These are phyloP conservation scores for Pseudogymnoascus sp. DNA, from an alignment of 2,329 filamentous ascomycete species.

Conservation along the genomic window DNA sequence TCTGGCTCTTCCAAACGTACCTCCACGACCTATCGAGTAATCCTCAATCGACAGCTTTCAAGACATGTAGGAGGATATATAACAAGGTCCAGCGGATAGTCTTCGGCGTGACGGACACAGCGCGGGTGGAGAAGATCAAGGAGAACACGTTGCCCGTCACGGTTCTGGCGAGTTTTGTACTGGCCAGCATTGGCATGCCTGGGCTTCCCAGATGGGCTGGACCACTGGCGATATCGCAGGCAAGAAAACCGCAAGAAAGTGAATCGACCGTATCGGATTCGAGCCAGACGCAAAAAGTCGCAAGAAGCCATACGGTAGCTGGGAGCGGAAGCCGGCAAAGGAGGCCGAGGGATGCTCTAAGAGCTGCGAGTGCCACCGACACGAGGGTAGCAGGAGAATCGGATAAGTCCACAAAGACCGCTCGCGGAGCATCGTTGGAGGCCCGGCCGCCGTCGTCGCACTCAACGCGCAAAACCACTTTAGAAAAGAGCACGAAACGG, in stretches of 20 bases:
- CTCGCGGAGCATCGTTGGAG: constrained; percentile 26
- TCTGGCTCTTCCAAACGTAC: constrained; percentile 86
- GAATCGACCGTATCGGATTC: constrained; percentile 55
- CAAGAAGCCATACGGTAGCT: constrained; percentile 62
- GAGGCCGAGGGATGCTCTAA: constrained; percentile 34
- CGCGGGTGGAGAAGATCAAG: constrained; percentile 65
- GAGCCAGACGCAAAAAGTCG: constrained; percentile 43
- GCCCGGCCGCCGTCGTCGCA: constrained; percentile 19
- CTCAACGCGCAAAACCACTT: constrained; percentile 18
- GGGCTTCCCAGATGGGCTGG: constrained; percentile 71
- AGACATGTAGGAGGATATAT: constrained; percentile 74
- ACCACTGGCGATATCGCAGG: constrained; percentile 73
- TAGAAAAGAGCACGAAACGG: constrained; percentile 15
- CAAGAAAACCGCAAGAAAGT: constrained; percentile 61
- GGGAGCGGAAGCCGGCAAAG: constrained; percentile 37
- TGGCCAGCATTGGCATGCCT: constrained; percentile 68
- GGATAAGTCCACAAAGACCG: constrained; percentile 6
- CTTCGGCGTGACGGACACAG: constrained; percentile 65
- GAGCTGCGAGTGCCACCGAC: constrained; percentile 30
- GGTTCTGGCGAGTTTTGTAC: constrained; percentile 70
- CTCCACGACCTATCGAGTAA: constrained; percentile 69
- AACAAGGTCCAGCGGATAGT: constrained; percentile 86
- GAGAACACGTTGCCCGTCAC: constrained; percentile 76
- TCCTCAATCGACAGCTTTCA: constrained; percentile 68
- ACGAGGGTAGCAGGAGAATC: neutral